These are phyloP conservation scores for Ciborinia camelliae DNA, from an alignment of 2,329 filamentous ascomycete genomes.

Conservation along the genomic window DNA sequence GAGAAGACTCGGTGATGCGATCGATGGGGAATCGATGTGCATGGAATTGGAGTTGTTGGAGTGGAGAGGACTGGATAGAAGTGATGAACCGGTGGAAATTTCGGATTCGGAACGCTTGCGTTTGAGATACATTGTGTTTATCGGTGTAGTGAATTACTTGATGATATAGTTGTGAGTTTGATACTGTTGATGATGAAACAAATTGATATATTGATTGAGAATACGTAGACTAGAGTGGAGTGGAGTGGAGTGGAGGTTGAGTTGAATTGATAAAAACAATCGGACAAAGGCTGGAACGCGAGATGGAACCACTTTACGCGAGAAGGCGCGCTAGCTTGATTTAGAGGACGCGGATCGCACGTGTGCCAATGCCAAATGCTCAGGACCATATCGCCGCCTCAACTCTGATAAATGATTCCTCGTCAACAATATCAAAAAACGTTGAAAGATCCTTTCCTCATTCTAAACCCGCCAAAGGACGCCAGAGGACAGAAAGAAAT, in stretches of 20 bases:
- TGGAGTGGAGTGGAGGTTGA: no score
- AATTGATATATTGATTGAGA: not conserved
- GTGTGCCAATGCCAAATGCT: not conserved
- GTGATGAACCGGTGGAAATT: constrained; percentile 47
- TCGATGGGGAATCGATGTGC: constrained; percentile 35
- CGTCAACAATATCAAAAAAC: not conserved
- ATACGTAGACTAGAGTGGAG: no score
- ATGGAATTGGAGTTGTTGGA: constrained; percentile 40
- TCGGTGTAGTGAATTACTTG: not conserved
- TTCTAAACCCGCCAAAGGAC: no score
- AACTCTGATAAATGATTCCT: constrained; percentile 1
- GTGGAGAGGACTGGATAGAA: constrained; percentile 40
- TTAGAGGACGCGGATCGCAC: not conserved
- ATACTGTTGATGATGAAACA: not conserved
- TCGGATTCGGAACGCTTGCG: constrained; percentile 62
- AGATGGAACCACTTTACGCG: constrained; percentile 12
- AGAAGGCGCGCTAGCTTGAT: constrained; percentile 12
- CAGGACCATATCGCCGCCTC: not conserved
- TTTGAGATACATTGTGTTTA: constrained; percentile 51
- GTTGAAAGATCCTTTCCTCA: not conserved
- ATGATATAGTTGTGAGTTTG: not conserved
- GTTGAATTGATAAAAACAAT: constrained; percentile 2
- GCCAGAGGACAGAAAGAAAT: not conserved
- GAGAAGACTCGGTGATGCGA: constrained; percentile 44
- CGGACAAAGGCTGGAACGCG: constrained; percentile 10